phyloP scores from a whole-genome alignment of 495 filamentous ascomycete species.

The Beverwykella pulmonaria region DNA sequence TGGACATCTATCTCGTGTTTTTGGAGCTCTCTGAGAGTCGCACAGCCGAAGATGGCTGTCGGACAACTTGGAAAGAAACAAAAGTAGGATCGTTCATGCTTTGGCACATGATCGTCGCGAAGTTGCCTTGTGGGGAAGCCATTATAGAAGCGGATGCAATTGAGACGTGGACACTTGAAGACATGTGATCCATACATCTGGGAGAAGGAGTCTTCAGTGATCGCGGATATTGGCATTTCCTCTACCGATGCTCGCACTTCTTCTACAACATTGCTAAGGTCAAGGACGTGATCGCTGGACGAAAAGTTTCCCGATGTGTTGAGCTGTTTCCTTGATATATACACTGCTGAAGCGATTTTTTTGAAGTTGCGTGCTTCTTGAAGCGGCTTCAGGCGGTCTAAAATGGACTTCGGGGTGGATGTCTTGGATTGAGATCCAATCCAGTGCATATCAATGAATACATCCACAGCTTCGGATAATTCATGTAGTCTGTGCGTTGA shows the following conservation, averaged over 20 bases:
- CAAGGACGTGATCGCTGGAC: neutral
- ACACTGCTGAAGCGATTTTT: neutral
- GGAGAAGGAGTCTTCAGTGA: neutral
- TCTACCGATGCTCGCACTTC: slow-evolving; percentile 7
- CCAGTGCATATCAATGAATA: slow-evolving; percentile 12
- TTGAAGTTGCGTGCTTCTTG: neutral
- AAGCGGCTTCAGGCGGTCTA: slow-evolving; percentile 6
- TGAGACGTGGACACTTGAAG: slow-evolving; percentile 27
- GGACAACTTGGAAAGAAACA: slow-evolving; percentile 8
- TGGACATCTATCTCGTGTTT: slow-evolving; percentile 10
- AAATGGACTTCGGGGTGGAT: neutral
- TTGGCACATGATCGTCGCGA: slow-evolving; percentile 12
- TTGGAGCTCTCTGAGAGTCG: neutral
- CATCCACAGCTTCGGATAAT: slow-evolving; percentile 11
- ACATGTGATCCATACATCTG: slow-evolving; percentile 11
- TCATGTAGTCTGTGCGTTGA: neutral
- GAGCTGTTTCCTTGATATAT: slow-evolving; percentile 9
- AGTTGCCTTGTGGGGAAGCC: slow-evolving; percentile 4
- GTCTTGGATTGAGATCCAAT: neutral
- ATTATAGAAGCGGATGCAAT: slow-evolving; percentile 8
- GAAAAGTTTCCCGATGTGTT: slow-evolving; percentile 4
- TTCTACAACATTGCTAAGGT: slow-evolving; percentile 1
- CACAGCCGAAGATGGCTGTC: slow-evolving; percentile 10
- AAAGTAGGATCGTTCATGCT: slow-evolving; percentile 21
- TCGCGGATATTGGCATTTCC: neutral